These are phyloP conservation scores for Apiotrichum domesticum DNA, from an alignment of 1,284 basidiomycete species.

Conservation along the genomic window DNA sequence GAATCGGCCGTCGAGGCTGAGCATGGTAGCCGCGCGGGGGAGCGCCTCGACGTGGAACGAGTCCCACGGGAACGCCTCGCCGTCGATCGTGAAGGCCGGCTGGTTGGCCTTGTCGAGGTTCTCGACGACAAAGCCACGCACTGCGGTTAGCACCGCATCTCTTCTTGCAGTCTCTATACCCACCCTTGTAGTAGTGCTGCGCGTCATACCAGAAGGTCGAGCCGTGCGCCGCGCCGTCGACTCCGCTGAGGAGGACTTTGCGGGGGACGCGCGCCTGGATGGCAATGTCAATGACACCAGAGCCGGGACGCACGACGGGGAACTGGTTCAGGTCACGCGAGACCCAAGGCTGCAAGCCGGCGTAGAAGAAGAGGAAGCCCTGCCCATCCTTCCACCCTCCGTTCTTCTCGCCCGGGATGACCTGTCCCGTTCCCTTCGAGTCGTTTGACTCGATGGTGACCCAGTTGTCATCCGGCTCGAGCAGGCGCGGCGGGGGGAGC, in stretches of 20 bases:
- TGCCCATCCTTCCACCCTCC: conserved; percentile 61
- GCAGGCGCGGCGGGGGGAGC: conserved; percentile 21
- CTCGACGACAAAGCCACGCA: conserved; percentile 62
- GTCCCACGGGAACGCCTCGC: conserved; percentile 72
- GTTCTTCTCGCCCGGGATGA: conserved; percentile 1
- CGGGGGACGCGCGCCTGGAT: conserved; percentile 63
- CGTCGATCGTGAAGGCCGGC: conserved; percentile 55
- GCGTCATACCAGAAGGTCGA: conserved; percentile 61
- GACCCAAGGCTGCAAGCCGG: conserved; percentile 51
- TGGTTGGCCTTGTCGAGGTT: conserved; percentile 59
- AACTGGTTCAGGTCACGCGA: conserved; percentile 76
- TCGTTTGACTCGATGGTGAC: conserved; percentile 31
- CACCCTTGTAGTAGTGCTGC: conserved; percentile 64
- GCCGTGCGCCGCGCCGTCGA: conserved; percentile 65
- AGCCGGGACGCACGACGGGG: conserved; percentile 69
- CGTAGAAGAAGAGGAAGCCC: conserved; percentile 63
- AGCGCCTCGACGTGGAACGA: conserved; percentile 80
- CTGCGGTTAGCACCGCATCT: conserved; percentile 18
- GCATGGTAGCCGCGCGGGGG: conserved; percentile 59
- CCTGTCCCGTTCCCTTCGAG: neutral
- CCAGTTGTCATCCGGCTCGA: conserved; percentile 40
- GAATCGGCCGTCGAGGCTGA: conserved; percentile 64
- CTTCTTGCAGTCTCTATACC: conserved; percentile 45
- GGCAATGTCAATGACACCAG: conserved; percentile 73
- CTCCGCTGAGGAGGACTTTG: conserved; percentile 54